Percentiles rank a stretch among this genome's conserved stretches.
phyloP scores from a whole-genome alignment of 2,329 filamentous ascomycete species.

The Cercospora citrullina region DNA sequence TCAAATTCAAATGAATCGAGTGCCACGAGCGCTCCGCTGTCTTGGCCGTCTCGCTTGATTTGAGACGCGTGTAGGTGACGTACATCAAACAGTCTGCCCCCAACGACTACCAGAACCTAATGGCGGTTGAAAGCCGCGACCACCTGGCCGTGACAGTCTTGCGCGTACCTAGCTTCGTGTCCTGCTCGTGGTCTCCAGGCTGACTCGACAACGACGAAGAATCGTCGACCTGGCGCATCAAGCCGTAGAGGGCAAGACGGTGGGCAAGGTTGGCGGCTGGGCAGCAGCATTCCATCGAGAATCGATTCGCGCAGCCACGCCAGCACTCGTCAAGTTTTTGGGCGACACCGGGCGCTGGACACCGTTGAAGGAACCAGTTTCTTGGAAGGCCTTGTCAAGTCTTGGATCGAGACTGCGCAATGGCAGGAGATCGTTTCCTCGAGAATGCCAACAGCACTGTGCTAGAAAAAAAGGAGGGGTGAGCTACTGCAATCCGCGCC shows the following conservation, averaged over 20 bases:
- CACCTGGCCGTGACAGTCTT: neutral
- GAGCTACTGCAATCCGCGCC: too few species aligned
- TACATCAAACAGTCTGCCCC: neutral
- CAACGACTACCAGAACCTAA: neutral
- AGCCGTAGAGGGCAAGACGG: neutral
- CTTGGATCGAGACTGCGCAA: neutral
- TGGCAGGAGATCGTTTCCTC: neutral
- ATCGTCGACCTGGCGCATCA: neutral
- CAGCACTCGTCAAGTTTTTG: neutral
- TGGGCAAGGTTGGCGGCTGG: neutral
- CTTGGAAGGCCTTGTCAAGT: neutral
- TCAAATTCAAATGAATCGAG: constrained; percentile 1
- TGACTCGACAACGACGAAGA: neutral
- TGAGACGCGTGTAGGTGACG: constrained; percentile 5
- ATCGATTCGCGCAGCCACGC: neutral
- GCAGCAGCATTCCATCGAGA: neutral
- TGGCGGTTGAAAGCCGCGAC: neutral
- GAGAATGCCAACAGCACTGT: neutral
- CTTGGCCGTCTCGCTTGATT: neutral
- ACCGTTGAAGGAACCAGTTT: neutral
- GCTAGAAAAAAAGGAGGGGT: neutral
- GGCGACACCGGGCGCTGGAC: neutral
- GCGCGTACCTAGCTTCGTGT: neutral
- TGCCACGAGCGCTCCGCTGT: neutral
- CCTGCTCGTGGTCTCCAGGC: neutral